Evolutionary conservation across 2,329 filamentous ascomycete genomes (phyloP).

Genomic region (Cladophialophora yegresii): DNA sequence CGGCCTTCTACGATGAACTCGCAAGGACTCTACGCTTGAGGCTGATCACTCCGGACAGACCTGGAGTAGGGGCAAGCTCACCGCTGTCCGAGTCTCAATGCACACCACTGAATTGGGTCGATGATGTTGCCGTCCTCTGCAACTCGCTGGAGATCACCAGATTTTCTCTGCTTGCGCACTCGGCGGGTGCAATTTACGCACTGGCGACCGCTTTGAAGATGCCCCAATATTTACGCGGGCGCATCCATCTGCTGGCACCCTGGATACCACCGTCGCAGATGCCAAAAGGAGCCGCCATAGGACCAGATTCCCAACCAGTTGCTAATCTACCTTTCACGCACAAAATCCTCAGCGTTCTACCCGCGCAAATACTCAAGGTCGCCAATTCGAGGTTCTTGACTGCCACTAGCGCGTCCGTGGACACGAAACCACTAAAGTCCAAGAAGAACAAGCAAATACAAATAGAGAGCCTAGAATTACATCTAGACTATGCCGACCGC

Average conservation of each 20-base stretch:
- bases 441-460: slow-evolving; percentile 24
- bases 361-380: slow-evolving; percentile 86
- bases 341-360: slow-evolving; percentile 82
- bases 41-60: slow-evolving; percentile 89
- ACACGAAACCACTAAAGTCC: slow-evolving; percentile 33
- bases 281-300: slow-evolving; percentile 62
- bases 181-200: slow-evolving; percentile 96
- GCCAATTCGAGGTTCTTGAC: slow-evolving; percentile 96
- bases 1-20: slow-evolving; percentile 94
- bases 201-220: slow-evolving; percentile 92
- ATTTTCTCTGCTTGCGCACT: slow-evolving; percentile 94
- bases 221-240: slow-evolving; percentile 91
- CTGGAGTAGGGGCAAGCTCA: slow-evolving; percentile 90
- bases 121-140: slow-evolving; percentile 91
- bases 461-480: slow-evolving; percentile 22
- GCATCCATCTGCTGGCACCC: slow-evolving; percentile 89
- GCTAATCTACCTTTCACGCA: slow-evolving; percentile 90
- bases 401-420: slow-evolving; percentile 65
- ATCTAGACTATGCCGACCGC: slow-evolving; percentile 18
- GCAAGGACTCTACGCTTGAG: slow-evolving; percentile 84
- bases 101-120: slow-evolving; percentile 89
- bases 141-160: slow-evolving; percentile 89
- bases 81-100: slow-evolving; percentile 77
- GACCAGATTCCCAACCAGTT: slow-evolving; percentile 64
- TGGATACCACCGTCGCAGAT: slow-evolving; percentile 98